Evolutionary conservation across 2,329 filamentous ascomycete genomes (phyloP), one percentile per base, ranked within the genome.

Genomic region (Aplosporella prunicola): DNA sequence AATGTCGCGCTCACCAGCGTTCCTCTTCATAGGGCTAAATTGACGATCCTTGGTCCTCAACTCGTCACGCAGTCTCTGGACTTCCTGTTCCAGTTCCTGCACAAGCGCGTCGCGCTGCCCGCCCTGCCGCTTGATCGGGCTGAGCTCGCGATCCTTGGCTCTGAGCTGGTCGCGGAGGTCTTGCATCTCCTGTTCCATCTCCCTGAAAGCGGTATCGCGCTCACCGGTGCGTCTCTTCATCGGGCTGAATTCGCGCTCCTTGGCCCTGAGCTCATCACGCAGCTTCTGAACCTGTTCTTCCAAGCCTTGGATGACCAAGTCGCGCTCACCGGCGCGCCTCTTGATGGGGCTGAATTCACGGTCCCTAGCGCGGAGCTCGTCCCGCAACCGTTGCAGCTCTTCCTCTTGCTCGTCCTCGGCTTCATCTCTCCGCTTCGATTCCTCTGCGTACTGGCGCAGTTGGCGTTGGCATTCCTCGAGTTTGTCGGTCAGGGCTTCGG

Each of bases 391-490:
- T 24, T 43, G 37, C 13, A 43, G 15, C n/a, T 43, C 38, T 8
- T 35, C 20, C 15, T 40, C 38, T 11, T 18, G 20, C 14, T 53
- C 48, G 36, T 61, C 55, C 32, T 52, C 57, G 3, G 47, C 39
- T 1, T 47, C 46, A 6, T 47, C 48, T 9, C 56, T 46, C 18
- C 51, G 53, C 9, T 51, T 51, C 28, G 54, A 48, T 20, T 58
- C 53, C 17, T 60, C 56, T 43, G 51, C 52, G 1, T 52, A 49
- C 25, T 60, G 51, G 33, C 52, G 51, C 13, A 60, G 45, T 24
- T 60, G 56, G 35, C 45, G 49, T 23, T 54, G 54, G 43, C 47
- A 55, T 23, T 56, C 52, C 16, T 62, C 58, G 2, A 60, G 45
- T 39, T 61, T 52, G 32, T 59, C 56, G 11, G 51, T 51, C 24